Evolutionary conservation across 1,284 basidiomycete species (phyloP), one percentile per base, ranked within the genome.

Genomic region (Afroboletus lepidellus): DNA sequence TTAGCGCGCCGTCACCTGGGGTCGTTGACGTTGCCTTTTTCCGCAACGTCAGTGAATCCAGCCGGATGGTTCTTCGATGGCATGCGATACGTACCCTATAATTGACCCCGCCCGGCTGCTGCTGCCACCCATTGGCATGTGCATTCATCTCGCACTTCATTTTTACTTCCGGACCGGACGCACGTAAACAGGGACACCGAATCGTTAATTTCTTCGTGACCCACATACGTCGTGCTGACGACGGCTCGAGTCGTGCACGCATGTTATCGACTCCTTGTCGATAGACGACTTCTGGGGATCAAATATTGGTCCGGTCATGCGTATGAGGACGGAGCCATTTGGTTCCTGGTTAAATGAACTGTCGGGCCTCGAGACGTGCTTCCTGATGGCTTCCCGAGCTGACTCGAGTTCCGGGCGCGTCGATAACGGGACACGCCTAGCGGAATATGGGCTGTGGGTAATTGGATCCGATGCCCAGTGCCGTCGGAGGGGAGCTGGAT

Each of bases 21-120:
- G 25, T 37, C 23, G 15, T 34, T 41, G 43, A 39, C 54, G 13
- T 37, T 30, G 34, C n/a, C 23, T 23, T 38, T 46, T 56, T 11
- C 41, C 24, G 48, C 37, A 43, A 61, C 33, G 43, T 41, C 25
- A 41, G 46, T 41, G 52, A 41, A 57, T 57, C 49, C 36, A n/a
- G 16, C 29, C 21, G 23, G 29, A 33, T 25, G 39, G 37, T 51
- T 32, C 37, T 51, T 50, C 8, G 45, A 30, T 37, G 45, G 16
- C n/a, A 46, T 29, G 24, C 8, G 24, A 13, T 11, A 8, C n/a
- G 32, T 18, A 29, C 21, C 15, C 18, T 38, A 20, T 21, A 20
- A 36, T 46, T 15, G 5, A 3, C 25, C 20, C 9, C 18, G 29
- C 6, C 32, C 32, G 21, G 29, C 25, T 15, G n/a, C 8, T 7